phyloP scores from a whole-genome alignment of 306 rosid genomes.

The Vigna unguiculata region DNA sequence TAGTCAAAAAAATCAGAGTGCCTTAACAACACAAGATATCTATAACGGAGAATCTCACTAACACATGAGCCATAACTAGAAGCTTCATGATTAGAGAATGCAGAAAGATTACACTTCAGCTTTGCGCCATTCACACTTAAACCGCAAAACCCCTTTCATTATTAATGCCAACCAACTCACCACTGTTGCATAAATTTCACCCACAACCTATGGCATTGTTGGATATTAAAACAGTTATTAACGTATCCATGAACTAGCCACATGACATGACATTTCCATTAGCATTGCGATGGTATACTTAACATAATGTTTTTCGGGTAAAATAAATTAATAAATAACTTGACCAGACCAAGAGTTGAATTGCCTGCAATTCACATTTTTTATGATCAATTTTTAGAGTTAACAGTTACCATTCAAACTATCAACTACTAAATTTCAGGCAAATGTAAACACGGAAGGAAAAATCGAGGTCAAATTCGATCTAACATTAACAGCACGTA shows the following conservation, averaged over 20 bases:
- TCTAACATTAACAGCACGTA: constrained; percentile 30
- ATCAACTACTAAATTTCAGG: not conserved
- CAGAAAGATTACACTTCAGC: not conserved
- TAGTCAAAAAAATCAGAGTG: not conserved
- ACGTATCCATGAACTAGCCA: not conserved
- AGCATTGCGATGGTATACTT: not conserved
- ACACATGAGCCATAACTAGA: not conserved
- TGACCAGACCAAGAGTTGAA: not conserved
- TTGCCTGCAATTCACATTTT: not conserved
- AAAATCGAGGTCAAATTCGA: not conserved
- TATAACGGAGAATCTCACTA: not conserved
- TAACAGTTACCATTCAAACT: not conserved
- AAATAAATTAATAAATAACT: not conserved
- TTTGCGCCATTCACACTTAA: not conserved
- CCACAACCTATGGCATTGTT: not conserved
- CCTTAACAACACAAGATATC: not conserved
- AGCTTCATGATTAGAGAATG: not conserved
- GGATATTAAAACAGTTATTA: not conserved
- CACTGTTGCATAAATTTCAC: not conserved
- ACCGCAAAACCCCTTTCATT: not conserved
- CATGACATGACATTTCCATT: not conserved
- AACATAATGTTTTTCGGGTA: not conserved
- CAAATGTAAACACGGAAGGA: not conserved
- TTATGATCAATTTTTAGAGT: no score
- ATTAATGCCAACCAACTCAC: not conserved